Conservation (phyloP, 768 basidiomycete species). For the Suillus plorans region DNA sequence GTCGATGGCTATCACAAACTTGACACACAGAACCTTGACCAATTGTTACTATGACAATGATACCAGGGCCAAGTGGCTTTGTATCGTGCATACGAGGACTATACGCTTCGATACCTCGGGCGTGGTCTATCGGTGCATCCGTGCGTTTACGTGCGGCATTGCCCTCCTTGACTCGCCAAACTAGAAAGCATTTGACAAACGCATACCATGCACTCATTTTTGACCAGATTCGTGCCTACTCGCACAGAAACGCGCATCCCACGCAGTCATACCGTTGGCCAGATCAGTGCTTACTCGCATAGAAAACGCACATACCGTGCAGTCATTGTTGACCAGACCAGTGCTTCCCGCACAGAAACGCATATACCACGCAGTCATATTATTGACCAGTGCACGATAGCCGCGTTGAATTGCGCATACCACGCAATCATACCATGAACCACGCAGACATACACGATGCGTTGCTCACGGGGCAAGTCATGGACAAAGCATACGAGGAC, state of each 20-base stretch:
- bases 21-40: not conserved
- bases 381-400: not conserved
- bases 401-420: not conserved
- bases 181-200: not conserved
- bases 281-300: not conserved
- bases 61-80: conserved; percentile 9
- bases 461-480: conserved; percentile 6
- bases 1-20: conserved; percentile 3
- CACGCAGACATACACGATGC: not conserved
- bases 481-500: conserved; percentile 7
- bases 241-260: not conserved
- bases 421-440: not conserved
- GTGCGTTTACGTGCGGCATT: conserved; percentile 8
- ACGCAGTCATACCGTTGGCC: not conserved
- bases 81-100: conserved; percentile 9
- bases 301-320: not conserved
- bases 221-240: not conserved
- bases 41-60: conserved; percentile 7
- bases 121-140: conserved; percentile 9
- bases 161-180: conserved; percentile 6
- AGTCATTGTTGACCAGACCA: not conserved
- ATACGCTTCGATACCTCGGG: not conserved
- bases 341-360: not conserved
- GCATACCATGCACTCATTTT: not conserved
- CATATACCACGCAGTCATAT: not conserved